Evolutionary conservation across 2,329 filamentous ascomycete species (phyloP).

Genomic region (Cyphellophora europaea): DNA sequence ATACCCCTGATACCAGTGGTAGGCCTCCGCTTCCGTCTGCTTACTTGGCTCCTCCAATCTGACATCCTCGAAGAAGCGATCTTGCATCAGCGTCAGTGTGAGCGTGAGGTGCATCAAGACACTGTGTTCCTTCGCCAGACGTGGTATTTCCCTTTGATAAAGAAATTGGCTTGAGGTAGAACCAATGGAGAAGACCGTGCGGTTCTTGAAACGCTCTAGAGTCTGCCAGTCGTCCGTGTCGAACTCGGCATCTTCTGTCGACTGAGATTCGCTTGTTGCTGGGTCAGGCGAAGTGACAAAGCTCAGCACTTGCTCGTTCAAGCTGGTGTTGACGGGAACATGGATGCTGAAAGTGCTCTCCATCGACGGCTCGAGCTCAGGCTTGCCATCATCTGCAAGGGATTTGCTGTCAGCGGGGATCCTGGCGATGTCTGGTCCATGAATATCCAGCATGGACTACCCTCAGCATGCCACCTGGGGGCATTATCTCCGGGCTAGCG

Average conservation of each 20-base stretch:
- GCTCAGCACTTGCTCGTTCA: not conserved
- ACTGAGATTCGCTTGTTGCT: not conserved
- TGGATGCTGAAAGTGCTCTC: constrained; percentile 1
- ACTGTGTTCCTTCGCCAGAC: constrained; percentile 23
- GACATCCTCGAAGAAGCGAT: constrained; percentile 30
- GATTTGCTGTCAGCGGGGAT: constrained; percentile 1
- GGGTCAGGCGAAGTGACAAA: not conserved
- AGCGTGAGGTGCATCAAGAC: constrained; percentile 48
- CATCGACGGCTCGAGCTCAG: constrained; percentile 1
- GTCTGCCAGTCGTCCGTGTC: constrained; percentile 6
- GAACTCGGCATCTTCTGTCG: constrained; percentile 2
- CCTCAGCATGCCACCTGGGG: too few species aligned
- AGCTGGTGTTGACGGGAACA: not conserved
- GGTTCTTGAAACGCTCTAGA: constrained; percentile 10
- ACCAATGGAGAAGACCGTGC: constrained; percentile 13
- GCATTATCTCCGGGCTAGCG: too few species aligned
- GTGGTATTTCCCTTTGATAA: constrained; percentile 9
- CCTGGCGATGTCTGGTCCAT: constrained; percentile 3
- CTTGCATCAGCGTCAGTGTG: constrained; percentile 45
- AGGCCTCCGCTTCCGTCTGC: constrained; percentile 29
- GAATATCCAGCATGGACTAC: too few species aligned
- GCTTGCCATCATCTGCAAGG: not conserved
- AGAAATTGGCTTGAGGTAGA: constrained; percentile 4
- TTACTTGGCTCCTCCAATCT: constrained; percentile 5
- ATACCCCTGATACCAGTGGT: constrained; percentile 35